Percentiles rank a stretch among this genome's conserved stretches.
Evolutionary conservation across 208 protist genomes (phyloP).

Genomic region (Balamuthia mandrillaris): DNA sequence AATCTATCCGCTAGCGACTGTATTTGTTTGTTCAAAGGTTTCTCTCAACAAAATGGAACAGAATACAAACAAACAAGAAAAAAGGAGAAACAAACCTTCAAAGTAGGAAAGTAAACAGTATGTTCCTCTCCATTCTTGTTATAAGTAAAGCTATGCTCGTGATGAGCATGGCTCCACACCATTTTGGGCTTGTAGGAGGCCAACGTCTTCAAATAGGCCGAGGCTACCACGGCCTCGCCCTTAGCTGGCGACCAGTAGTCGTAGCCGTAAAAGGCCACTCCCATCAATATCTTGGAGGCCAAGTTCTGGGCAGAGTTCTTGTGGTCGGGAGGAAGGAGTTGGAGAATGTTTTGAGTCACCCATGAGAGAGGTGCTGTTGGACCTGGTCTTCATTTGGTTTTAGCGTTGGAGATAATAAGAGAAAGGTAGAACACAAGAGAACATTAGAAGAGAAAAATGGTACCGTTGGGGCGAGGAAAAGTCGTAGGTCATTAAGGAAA

Average conservation of each 20-base stretch:
- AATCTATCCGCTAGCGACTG: background rate
- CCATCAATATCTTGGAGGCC: conserved; percentile 18
- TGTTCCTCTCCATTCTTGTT: conserved; percentile 5
- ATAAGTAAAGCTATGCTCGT: conserved; percentile 4
- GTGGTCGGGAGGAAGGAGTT: conserved; percentile 1
- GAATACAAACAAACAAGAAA: background rate
- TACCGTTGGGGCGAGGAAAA: background rate
- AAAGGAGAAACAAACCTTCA: background rate
- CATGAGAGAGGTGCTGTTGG: conserved; percentile 21
- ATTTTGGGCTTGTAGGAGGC: background rate
- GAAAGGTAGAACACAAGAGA: background rate
- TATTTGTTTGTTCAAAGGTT: background rate
- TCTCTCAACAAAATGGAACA: background rate
- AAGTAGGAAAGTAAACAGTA: background rate
- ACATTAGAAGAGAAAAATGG: background rate
- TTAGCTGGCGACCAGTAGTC: background rate
- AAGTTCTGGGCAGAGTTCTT: background rate
- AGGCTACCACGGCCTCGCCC: background rate
- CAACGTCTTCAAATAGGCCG: conserved; percentile 10
- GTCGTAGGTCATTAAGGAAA: conserved; percentile 36
- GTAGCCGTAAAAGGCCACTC: conserved; percentile 37
- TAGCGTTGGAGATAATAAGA: background rate
- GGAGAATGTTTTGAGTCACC: conserved; percentile 1
- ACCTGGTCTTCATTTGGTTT: background rate
- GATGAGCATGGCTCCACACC: background rate